A percentile compares a stretch with the other conserved stretches of the same genome.
phyloP scores from a whole-genome alignment of 2,329 filamentous ascomycete species.

The Fusarium musae region DNA sequence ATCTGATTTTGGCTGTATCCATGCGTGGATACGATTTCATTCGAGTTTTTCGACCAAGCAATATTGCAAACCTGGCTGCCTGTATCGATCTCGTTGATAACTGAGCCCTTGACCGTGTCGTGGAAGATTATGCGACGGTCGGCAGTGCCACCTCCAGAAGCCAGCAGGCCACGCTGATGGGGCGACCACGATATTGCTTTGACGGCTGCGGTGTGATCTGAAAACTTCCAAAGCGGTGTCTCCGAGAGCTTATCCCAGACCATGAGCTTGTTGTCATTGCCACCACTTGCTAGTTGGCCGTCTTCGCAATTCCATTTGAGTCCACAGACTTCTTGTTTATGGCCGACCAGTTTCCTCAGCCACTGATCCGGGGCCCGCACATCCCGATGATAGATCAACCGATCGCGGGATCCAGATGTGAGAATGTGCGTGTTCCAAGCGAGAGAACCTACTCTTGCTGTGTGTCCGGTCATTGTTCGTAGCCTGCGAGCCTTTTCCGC shows the following conservation, averaged over 20 bases:
- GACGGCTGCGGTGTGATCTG: slow-evolving; percentile 93
- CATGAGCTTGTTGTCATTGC: slow-evolving; percentile 98
- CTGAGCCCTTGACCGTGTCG: slow-evolving; percentile 86
- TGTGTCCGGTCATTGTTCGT: slow-evolving; percentile 97
- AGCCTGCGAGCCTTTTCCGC: slow-evolving; percentile 86
- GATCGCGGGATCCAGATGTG: slow-evolving; percentile 92
- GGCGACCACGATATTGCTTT: slow-evolving; percentile 99
- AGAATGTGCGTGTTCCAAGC: slow-evolving; percentile 99
- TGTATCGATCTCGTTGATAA: slow-evolving; percentile 91
- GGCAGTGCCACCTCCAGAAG: slow-evolving; percentile 93
- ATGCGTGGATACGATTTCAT: slow-evolving; percentile 96
- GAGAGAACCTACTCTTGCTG: slow-evolving; percentile 88
- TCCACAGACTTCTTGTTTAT: slow-evolving; percentile 98
- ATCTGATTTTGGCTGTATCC: slow-evolving; percentile 99
- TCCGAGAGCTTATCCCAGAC: slow-evolving; percentile 98
- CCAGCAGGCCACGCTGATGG: slow-evolving; percentile 92
- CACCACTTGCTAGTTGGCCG: slow-evolving; percentile 91
- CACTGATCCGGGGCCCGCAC: slow-evolving; percentile 93
- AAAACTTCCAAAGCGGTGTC: slow-evolving; percentile 91
- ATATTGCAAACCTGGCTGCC: slow-evolving; percentile 99
- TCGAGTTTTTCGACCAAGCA: slow-evolving; percentile 96
- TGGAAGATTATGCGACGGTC: slow-evolving; percentile 98
- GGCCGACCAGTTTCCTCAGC: slow-evolving; percentile 85
- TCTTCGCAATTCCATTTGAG: slow-evolving; percentile 98
- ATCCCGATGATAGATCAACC: slow-evolving; percentile 93